A percentile compares a stretch with the other conserved stretches of the same genome.
phyloP scores from a whole-genome alignment of 2,329 filamentous ascomycete genomes.

The Sclerotinia borealis region DNA sequence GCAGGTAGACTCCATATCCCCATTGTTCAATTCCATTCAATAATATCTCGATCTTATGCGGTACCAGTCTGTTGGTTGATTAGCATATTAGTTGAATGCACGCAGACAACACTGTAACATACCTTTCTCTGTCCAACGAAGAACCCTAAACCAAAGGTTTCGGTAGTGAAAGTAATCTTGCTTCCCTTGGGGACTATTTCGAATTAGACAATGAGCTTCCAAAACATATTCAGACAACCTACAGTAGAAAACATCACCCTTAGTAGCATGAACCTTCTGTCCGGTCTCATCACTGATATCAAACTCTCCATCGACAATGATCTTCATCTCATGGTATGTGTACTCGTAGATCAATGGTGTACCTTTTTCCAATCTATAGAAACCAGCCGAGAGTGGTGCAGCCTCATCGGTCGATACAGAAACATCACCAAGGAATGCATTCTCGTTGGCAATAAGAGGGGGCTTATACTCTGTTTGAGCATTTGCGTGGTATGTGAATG shows the following conservation, averaged over 20 bases:
- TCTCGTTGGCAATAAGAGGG: conserved; percentile 57
- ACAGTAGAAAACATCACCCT: conserved; percentile 58
- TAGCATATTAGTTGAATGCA: neutral
- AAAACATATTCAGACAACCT: conserved; percentile 11
- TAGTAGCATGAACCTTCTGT: conserved; percentile 47
- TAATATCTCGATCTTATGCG: neutral
- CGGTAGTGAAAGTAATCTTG: conserved; percentile 33
- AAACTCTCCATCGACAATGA: conserved; percentile 57
- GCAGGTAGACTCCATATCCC: neutral
- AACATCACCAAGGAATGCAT: conserved; percentile 55
- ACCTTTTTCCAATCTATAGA: conserved; percentile 58
- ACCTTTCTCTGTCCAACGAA: conserved; percentile 33
- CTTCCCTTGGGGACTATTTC: conserved; percentile 31
- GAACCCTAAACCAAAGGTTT: conserved; percentile 32
- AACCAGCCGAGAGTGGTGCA: conserved; percentile 51
- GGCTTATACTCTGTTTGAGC: conserved; percentile 53
- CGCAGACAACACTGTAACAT: neutral
- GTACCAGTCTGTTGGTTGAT: conserved; percentile 1
- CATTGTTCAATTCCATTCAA: neutral
- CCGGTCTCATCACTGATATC: conserved; percentile 56
- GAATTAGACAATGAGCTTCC: conserved; percentile 9
- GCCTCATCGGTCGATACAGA: conserved; percentile 41
- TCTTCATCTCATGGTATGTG: conserved; percentile 63
- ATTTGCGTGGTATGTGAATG: conserved; percentile 41
- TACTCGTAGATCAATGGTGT: conserved; percentile 58